A percentile compares a stretch with the other conserved stretches of the same genome.
phyloP scores from a whole-genome alignment of 495 filamentous ascomycete species.

The Ramalina peruviana region DNA sequence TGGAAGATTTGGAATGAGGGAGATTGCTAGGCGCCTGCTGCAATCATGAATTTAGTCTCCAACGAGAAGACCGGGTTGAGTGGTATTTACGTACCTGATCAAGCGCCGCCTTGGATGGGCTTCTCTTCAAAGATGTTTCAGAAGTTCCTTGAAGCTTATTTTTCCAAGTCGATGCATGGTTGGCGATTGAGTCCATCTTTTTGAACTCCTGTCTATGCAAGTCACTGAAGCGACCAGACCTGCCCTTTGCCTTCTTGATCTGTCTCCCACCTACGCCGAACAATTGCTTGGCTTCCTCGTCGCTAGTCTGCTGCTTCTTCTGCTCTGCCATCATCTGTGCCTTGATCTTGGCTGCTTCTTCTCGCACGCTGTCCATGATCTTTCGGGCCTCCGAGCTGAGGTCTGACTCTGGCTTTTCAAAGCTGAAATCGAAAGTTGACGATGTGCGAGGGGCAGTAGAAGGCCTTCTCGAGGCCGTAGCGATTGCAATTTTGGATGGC shows the following conservation, averaged over 20 bases:
- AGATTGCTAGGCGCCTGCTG: conserved; percentile 17
- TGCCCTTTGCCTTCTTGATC: conserved; percentile 67
- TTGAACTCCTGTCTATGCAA: conserved; percentile 77
- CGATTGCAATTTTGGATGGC: conserved; percentile 2
- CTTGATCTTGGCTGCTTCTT: conserved; percentile 54
- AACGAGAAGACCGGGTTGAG: background rate
- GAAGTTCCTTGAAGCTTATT: conserved; percentile 40
- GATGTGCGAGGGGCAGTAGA: conserved; percentile 26
- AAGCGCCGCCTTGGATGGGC: conserved; percentile 59
- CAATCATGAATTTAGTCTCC: no score
- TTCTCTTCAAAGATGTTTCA: conserved; percentile 50
- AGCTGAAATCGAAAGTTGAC: conserved; percentile 63
- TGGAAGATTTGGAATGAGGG: conserved; percentile 22
- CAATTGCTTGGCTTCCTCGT: conserved; percentile 21
- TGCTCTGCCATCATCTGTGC: conserved; percentile 44
- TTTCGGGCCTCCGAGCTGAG: conserved; percentile 60
- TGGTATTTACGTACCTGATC: conserved; percentile 32
- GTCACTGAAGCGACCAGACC: conserved; percentile 61
- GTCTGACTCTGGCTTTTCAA: conserved; percentile 41
- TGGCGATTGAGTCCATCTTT: conserved; percentile 92
- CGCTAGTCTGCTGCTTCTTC: conserved; percentile 27
- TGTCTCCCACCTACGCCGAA: conserved; percentile 40
- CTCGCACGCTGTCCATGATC: conserved; percentile 64
- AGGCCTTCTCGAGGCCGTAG: conserved; percentile 32
- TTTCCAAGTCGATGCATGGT: conserved; percentile 68